Conservation (phyloP, 306 rosid genomes). For the Comarum palustre region DNA sequence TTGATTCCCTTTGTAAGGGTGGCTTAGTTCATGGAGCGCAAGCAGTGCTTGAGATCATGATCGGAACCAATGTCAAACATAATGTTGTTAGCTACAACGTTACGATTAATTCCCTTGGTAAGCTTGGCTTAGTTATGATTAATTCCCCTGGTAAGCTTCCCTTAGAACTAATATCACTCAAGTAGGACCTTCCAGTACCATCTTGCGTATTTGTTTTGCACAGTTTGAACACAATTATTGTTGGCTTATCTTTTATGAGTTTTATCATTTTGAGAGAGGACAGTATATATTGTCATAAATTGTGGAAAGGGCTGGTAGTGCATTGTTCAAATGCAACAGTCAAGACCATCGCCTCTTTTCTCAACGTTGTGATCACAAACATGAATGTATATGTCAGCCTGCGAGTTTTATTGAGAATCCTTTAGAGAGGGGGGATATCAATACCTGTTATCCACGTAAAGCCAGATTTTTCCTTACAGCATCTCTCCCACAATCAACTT, state of each 20-base stretch:
- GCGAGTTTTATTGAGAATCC: background rate
- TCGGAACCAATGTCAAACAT: no score
- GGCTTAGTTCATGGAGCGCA: no score
- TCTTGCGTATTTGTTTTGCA: background rate
- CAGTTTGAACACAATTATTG: background rate
- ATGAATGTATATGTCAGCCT: background rate
- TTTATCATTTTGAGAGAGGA: no score
- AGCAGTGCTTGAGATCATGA: no score
- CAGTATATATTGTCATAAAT: background rate
- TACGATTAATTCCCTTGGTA: no score
- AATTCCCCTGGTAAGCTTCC: no score
- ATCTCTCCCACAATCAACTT: slow-evolving; percentile 68
- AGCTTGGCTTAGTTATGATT: no score
- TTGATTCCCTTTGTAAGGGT: no score
- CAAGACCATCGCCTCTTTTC: background rate
- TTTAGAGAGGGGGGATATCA: background rate
- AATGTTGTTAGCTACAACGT: no score
- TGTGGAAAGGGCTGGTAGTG: background rate
- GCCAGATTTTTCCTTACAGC: slow-evolving; percentile 60
- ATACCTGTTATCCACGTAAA: slow-evolving; percentile 76
- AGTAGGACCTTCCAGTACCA: no score
- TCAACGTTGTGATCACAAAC: background rate
- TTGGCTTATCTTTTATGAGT: background rate
- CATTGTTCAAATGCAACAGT: background rate
- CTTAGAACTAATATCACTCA: no score